phyloP scores from a whole-genome alignment of 2,329 filamentous ascomycete genomes.

The Akanthomyces muscarius region DNA sequence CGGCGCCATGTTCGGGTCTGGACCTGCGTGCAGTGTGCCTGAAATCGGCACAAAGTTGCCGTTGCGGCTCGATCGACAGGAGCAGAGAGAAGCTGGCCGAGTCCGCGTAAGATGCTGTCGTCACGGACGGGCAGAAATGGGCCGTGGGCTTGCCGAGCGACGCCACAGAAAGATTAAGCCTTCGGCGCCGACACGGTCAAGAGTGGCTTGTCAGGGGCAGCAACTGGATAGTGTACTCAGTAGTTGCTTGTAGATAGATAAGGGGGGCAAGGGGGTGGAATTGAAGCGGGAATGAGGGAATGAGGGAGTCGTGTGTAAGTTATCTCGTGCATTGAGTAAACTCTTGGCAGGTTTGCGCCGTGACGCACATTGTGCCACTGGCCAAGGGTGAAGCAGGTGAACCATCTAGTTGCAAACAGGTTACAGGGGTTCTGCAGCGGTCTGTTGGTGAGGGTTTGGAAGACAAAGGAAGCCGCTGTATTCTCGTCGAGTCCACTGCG shows the following conservation, averaged over 20 bases:
- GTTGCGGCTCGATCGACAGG: not conserved
- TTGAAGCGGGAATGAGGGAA: not conserved
- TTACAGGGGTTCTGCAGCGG: too few species aligned
- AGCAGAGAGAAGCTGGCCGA: not conserved
- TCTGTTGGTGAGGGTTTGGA: too few species aligned
- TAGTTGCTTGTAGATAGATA: not conserved
- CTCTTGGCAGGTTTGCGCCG: constrained; percentile 12
- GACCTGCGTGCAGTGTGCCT: not conserved
- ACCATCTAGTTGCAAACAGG: too few species aligned
- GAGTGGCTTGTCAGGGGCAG: constrained; percentile 1
- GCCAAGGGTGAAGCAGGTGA: not conserved
- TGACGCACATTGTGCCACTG: constrained; percentile 7
- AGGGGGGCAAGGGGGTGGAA: not conserved
- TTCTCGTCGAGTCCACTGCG: too few species aligned
- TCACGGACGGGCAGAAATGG: constrained; percentile 5
- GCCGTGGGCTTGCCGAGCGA: not conserved
- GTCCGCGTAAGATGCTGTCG: constrained; percentile 16
- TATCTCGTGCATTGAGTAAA: not conserved
- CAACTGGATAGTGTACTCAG: not conserved
- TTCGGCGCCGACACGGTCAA: constrained; percentile 11
- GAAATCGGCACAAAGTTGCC: constrained; percentile 9
- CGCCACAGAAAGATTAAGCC: constrained; percentile 2
- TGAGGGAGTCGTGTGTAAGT: not conserved
- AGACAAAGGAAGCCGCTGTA: too few species aligned
- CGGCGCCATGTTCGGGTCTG: not conserved